phyloP scores from a whole-genome alignment of 306 rosid genomes.

The Castanopsis chinensis region DNA sequence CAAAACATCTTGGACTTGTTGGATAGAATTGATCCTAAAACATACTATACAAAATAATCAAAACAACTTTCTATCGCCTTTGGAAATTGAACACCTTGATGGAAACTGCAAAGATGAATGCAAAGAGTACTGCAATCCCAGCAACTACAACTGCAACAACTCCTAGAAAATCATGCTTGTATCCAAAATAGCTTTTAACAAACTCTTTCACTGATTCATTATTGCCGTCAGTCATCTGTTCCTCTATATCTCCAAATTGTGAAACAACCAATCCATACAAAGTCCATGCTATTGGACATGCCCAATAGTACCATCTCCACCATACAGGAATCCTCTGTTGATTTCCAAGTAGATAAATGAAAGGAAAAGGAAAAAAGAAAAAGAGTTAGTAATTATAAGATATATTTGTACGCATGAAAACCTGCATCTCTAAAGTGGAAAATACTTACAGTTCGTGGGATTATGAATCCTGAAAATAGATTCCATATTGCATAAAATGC shows the following conservation, averaged over 20 bases:
- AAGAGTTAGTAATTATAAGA: not conserved
- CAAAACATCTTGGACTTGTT: not conserved
- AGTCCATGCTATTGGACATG: conserved; percentile 67
- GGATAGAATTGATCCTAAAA: not conserved
- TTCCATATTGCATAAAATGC: conserved; percentile 76
- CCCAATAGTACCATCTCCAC: conserved; percentile 88
- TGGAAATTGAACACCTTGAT: conserved; percentile 41
- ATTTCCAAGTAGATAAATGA: not conserved
- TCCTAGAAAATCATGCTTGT: conserved; percentile 37
- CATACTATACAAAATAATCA: not conserved
- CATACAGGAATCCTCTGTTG: conserved; percentile 64
- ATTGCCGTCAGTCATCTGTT: not conserved
- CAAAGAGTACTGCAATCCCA: conserved; percentile 31
- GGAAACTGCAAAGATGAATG: conserved; percentile 36
- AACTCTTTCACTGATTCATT: conserved; percentile 21
- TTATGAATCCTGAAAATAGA: conserved; percentile 72
- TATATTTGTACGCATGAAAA: not conserved
- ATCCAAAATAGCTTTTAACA: conserved; percentile 28
- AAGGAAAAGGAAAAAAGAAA: not conserved
- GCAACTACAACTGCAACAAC: conserved; percentile 25
- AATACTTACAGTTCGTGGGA: conserved; percentile 58
- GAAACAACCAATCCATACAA: conserved; percentile 61
- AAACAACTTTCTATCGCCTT: conserved; percentile 18
- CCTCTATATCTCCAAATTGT: conserved; percentile 45
- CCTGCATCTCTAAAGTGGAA: not conserved